Evolutionary conservation across 257 asterid genomes (phyloP).

Genomic region (Linderniella brevidens): DNA sequence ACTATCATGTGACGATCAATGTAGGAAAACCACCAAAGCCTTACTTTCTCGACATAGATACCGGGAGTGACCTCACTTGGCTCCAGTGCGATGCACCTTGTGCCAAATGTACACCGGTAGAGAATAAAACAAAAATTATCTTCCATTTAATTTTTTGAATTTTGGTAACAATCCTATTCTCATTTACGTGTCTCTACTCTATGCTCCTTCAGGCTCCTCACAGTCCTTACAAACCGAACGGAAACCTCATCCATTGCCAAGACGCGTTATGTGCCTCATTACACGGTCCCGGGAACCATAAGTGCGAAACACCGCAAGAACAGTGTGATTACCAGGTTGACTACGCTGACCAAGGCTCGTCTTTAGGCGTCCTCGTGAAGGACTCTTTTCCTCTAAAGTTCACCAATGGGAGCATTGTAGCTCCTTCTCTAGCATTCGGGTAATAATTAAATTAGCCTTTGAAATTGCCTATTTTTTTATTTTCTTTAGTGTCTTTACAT

Average conservation of each 20-base stretch:
- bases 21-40: conserved; percentile 56
- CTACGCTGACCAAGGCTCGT: conserved; percentile 71
- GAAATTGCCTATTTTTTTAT: conserved; percentile 5
- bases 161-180: neutral
- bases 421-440: conserved; percentile 73
- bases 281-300: conserved; percentile 19
- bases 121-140: neutral
- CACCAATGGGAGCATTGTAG: conserved; percentile 34
- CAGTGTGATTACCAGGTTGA: conserved; percentile 81
- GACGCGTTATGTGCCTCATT: conserved; percentile 58
- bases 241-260: conserved; percentile 31
- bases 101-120: conserved; percentile 53
- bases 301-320: conserved; percentile 31
- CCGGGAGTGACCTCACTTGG: conserved; percentile 97
- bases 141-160: neutral
- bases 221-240: conserved; percentile 49
- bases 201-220: conserved; percentile 66
- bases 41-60: conserved; percentile 69
- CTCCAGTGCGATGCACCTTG: conserved; percentile 94
- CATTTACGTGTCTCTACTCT: conserved; percentile 3
- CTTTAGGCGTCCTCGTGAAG: conserved; percentile 64
- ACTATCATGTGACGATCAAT: conserved; percentile 38
- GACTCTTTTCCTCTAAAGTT: conserved; percentile 47
- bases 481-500: no score
- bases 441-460: conserved; percentile 6